Conservation (phyloP, 305 asterid species). For the Solanum hybrid region DNA sequence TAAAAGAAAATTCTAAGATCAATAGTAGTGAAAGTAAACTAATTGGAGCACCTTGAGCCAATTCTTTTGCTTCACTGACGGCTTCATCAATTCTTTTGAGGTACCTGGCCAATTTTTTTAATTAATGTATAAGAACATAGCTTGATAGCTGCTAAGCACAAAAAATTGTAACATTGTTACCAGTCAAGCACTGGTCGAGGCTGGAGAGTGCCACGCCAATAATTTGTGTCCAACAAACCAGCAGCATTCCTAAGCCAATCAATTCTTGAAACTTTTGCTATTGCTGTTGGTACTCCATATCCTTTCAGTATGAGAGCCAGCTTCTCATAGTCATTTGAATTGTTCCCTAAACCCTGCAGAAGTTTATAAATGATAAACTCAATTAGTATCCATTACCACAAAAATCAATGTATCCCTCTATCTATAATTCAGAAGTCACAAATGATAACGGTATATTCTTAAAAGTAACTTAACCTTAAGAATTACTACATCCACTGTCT, state of each 20-base stretch:
- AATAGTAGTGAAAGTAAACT: background rate
- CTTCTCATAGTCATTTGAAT: slow-evolving; percentile 63
- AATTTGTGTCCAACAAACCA: slow-evolving; percentile 75
- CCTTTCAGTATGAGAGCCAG: slow-evolving; percentile 52
- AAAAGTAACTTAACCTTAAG: background rate
- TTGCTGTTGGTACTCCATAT: slow-evolving; percentile 69
- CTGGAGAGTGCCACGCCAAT: slow-evolving; percentile 84
- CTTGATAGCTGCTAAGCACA: background rate
- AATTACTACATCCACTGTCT: background rate
- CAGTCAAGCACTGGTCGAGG: slow-evolving; percentile 97
- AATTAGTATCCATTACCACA: background rate
- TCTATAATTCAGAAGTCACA: background rate
- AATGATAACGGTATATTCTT: too few species aligned
- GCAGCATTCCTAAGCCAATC: slow-evolving; percentile 98
- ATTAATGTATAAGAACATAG: background rate
- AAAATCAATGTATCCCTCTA: background rate
- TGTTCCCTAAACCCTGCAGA: slow-evolving; percentile 84
- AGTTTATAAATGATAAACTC: background rate
- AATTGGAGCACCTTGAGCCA: slow-evolving; percentile 43
- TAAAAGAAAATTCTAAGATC: background rate
- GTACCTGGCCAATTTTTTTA: slow-evolving; percentile 40
- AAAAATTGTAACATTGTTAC: slow-evolving; percentile 16
- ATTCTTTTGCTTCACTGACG: slow-evolving; percentile 61
- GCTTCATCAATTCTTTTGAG: slow-evolving; percentile 71
- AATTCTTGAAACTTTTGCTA: slow-evolving; percentile 74